Conservation (phyloP, 2,329 filamentous ascomycete species). For the Teratosphaeria nubilosa region DNA sequence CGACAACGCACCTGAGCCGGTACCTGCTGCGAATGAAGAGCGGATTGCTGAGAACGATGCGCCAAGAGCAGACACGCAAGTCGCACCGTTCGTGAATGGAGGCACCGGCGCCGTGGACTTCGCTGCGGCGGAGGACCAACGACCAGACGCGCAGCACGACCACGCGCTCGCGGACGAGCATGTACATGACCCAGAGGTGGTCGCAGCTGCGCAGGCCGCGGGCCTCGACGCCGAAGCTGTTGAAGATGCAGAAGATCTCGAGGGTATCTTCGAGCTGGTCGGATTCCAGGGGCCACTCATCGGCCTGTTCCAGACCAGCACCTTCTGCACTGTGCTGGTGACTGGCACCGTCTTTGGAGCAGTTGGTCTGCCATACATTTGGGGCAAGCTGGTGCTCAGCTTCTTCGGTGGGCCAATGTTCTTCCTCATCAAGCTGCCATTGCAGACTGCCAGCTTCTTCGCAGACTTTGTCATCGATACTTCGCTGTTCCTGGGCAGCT, state of each 20-base stretch:
- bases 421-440: slow-evolving; percentile 55
- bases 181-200: slow-evolving; percentile 42
- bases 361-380: slow-evolving; percentile 84
- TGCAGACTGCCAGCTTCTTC: slow-evolving; percentile 60
- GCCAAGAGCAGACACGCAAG: slow-evolving; percentile 35
- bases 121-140: slow-evolving; percentile 5
- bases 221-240: slow-evolving; percentile 64
- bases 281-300: slow-evolving; percentile 90
- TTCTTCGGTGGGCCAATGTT: slow-evolving; percentile 66
- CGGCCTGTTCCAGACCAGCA: slow-evolving; percentile 83
- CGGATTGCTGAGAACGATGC: slow-evolving; percentile 49
- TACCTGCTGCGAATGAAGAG: slow-evolving; percentile 46
- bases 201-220: slow-evolving; percentile 55
- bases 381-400: slow-evolving; percentile 75
- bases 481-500: slow-evolving; percentile 48
- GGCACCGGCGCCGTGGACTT: slow-evolving; percentile 28
- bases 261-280: slow-evolving; percentile 90
- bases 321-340: slow-evolving; percentile 87
- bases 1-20: slow-evolving; percentile 12
- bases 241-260: slow-evolving; percentile 82
- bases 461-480: slow-evolving; percentile 75
- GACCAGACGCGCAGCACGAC: background rate
- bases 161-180: background rate
- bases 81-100: slow-evolving; percentile 48
- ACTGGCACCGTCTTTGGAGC: slow-evolving; percentile 76